Conservation (phyloP, 1,139 yeast species). For the Yamadazyma triangularis region DNA sequence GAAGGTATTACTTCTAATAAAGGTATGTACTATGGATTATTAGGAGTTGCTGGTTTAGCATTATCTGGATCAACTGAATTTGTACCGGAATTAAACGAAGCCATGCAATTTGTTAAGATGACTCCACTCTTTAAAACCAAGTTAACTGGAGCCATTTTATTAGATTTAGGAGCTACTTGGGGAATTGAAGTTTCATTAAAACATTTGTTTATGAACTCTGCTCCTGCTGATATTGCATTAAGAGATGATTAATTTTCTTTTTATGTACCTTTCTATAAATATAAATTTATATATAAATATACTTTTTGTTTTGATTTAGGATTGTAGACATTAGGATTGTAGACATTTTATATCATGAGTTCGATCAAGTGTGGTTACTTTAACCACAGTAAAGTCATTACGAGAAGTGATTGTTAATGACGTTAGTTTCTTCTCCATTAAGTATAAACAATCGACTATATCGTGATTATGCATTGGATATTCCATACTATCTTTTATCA, state of each 20-base stretch:
- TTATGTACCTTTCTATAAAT: neutral
- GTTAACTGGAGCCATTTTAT: slow-evolving; percentile 65
- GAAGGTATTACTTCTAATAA: slow-evolving; percentile 86
- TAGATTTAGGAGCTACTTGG: slow-evolving; percentile 78
- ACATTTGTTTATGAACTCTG: slow-evolving; percentile 81
- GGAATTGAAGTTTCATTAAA: slow-evolving; percentile 77
- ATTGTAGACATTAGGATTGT: too few species aligned
- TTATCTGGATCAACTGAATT: slow-evolving; percentile 92
- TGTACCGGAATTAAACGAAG: slow-evolving; percentile 89
- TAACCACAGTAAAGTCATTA: slow-evolving; percentile 23
- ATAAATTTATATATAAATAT: slow-evolving; percentile 1
- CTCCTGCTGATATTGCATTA: slow-evolving; percentile 85
- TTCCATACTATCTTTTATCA: slow-evolving; percentile 30
- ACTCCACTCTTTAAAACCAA: slow-evolving; percentile 64
- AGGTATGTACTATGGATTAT: slow-evolving; percentile 94
- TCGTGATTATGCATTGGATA: slow-evolving; percentile 32
- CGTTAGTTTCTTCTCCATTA: slow-evolving; percentile 15
- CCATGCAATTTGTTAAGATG: slow-evolving; percentile 91
- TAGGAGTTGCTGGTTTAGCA: slow-evolving; percentile 88
- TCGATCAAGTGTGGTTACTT: slow-evolving; percentile 24
- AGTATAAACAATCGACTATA: slow-evolving; percentile 23
- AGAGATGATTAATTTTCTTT: slow-evolving; percentile 24
- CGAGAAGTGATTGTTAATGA: slow-evolving; percentile 14
- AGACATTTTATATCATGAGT: slow-evolving; percentile 18
- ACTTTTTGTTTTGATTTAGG: too few species aligned